Evolutionary conservation across 2,329 filamentous ascomycete species (phyloP).

Genomic region (Aschersonia sp.): DNA sequence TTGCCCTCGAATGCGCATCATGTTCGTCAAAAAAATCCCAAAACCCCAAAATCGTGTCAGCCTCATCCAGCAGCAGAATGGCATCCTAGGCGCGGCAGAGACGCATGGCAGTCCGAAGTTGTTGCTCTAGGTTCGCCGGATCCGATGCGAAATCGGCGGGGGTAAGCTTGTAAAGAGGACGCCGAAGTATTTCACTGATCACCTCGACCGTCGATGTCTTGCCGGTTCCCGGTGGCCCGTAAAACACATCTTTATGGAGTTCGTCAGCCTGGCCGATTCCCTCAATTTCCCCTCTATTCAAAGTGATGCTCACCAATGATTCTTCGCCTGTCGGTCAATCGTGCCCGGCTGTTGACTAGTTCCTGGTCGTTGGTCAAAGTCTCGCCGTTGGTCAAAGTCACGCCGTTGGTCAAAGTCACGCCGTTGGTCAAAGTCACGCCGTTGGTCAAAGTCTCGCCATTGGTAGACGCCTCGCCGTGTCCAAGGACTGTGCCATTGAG

Average conservation of each 20-base stretch:
- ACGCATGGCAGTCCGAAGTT: slow-evolving; percentile 73
- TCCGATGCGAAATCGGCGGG: slow-evolving; percentile 74
- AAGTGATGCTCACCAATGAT: slow-evolving; percentile 40
- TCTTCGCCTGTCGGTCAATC: slow-evolving; percentile 56
- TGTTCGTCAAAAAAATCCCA: slow-evolving; percentile 47
- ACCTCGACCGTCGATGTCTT: slow-evolving; percentile 82
- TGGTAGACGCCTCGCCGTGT: too few species aligned
- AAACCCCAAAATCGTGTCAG: slow-evolving; percentile 72
- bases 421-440: too few species aligned
- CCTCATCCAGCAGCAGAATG: slow-evolving; percentile 73
- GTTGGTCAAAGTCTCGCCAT: too few species aligned
- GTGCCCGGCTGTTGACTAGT: too few species aligned
- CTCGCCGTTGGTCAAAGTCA: too few species aligned
- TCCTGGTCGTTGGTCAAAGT: too few species aligned
- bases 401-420: too few species aligned
- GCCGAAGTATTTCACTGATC: slow-evolving; percentile 69
- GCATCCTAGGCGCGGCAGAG: slow-evolving; percentile 80
- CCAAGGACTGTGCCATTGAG: too few species aligned
- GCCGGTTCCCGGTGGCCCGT: slow-evolving; percentile 75
- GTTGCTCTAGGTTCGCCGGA: slow-evolving; percentile 55
- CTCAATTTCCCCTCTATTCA: background rate
- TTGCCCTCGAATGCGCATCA: slow-evolving; percentile 71
- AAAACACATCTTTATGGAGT: slow-evolving; percentile 44
- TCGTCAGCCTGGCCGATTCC: slow-evolving; percentile 6
- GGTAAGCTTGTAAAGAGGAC: slow-evolving; percentile 71